Conservation (phyloP, 192 early-diverging fungal species). For the Chytriomyces hyalinus region DNA sequence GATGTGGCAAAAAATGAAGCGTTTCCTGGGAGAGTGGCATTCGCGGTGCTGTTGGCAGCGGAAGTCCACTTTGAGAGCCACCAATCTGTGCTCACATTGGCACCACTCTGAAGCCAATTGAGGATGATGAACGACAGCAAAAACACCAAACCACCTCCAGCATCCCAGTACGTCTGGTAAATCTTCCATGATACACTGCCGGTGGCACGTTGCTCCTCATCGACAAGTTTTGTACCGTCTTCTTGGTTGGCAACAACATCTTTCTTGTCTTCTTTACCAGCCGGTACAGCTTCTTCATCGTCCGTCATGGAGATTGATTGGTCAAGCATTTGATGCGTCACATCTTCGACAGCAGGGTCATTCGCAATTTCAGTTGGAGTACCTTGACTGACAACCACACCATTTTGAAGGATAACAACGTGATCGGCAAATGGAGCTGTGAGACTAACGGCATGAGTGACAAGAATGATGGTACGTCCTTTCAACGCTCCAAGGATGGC, state of each 20-base stretch:
- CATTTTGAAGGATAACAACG: conserved; percentile 52
- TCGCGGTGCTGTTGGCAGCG: neutral
- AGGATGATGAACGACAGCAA: conserved; percentile 32
- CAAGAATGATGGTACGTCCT: conserved; percentile 82
- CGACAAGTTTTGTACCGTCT: conserved; percentile 47
- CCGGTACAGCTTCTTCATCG: neutral
- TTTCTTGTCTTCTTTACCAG: conserved; percentile 6
- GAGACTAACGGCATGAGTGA: conserved; percentile 73
- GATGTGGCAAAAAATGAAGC: neutral
- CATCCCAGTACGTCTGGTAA: conserved; percentile 48
- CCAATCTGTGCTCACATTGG: conserved; percentile 37
- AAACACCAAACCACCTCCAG: conserved; percentile 46
- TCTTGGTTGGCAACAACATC: conserved; percentile 27
- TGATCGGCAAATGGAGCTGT: conserved; percentile 52
- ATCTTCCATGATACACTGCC: conserved; percentile 46
- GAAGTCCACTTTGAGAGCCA: conserved; percentile 51
- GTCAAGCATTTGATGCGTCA: conserved; percentile 23
- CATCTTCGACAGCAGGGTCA: conserved; percentile 24
- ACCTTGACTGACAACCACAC: conserved; percentile 35
- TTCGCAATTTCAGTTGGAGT: conserved; percentile 38
- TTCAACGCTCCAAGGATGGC: conserved; percentile 76
- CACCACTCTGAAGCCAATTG: conserved; percentile 18
- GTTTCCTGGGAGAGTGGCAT: neutral
- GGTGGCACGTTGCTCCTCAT: conserved; percentile 45
- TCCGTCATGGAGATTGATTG: conserved; percentile 9